phyloP scores from a whole-genome alignment of 176 grass and related monocot species.

The Leersia perrieri region DNA sequence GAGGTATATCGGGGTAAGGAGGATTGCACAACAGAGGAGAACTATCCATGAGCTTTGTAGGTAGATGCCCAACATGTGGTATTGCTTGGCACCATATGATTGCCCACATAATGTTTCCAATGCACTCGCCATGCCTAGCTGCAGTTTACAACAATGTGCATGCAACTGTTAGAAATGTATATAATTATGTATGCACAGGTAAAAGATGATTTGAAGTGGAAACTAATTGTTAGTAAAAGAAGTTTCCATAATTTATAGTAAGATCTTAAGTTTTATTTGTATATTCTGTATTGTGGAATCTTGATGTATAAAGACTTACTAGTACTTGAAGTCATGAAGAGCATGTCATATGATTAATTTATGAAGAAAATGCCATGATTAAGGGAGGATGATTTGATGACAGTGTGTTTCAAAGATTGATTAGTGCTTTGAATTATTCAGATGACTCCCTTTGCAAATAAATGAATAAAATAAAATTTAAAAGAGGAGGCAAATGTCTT shows the following conservation, averaged over 20 bases:
- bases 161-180: background rate
- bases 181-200: background rate
- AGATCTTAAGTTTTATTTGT: too few relatives aligned
- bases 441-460: too few relatives aligned
- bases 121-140: constrained; percentile 82
- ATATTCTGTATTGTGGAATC: too few relatives aligned
- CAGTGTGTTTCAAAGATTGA: background rate
- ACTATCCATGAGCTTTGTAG: constrained; percentile 77
- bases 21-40: constrained; percentile 22
- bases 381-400: background rate
- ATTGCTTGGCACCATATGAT: constrained; percentile 58
- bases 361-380: background rate
- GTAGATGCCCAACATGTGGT: constrained; percentile 80
- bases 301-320: too few relatives aligned
- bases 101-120: constrained; percentile 79
- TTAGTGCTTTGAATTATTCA: too few relatives aligned
- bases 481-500: too few relatives aligned
- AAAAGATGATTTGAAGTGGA: background rate
- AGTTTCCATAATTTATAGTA: background rate
- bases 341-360: background rate
- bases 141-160: background rate
- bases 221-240: background rate
- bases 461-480: too few relatives aligned
- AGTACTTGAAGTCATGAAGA: too few relatives aligned
- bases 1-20: constrained; percentile 50